Evolutionary conservation across 441 rosid genomes (phyloP).

Genomic region (Lepidium campestre): DNA sequence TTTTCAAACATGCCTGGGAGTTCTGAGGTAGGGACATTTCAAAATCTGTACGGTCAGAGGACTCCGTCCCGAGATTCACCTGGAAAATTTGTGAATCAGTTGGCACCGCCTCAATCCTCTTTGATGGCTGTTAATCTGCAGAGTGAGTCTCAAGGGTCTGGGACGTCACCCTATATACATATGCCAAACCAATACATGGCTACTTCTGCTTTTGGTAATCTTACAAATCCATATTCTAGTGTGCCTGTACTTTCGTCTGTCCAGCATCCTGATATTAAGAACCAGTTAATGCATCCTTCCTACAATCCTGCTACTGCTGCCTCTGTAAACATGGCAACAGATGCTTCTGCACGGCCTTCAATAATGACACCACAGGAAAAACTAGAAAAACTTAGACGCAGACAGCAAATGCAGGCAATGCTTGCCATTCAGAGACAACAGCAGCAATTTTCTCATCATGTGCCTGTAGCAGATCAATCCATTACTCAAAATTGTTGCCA

Average conservation of each 20-base stretch:
- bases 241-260: conserved; percentile 47
- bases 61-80: conserved; percentile 36
- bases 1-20: conserved; percentile 37
- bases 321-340: conserved; percentile 36
- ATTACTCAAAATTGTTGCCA: conserved; percentile 34
- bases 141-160: conserved; percentile 49
- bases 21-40: conserved; percentile 35
- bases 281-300: conserved; percentile 47
- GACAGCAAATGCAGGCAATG: conserved; percentile 97
- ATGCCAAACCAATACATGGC: conserved; percentile 42
- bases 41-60: conserved; percentile 40
- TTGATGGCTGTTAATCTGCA: conserved; percentile 42
- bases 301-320: conserved; percentile 40
- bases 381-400: conserved; percentile 79
- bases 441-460: conserved; percentile 57
- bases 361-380: conserved; percentile 92
- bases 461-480: conserved; percentile 38
- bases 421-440: conserved; percentile 92
- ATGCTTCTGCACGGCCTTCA: conserved; percentile 42
- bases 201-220: conserved; percentile 46
- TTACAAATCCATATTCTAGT: conserved; percentile 50
- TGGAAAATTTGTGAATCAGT: conserved; percentile 43
- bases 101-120: conserved; percentile 38
- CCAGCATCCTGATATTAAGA: conserved; percentile 47
- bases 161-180: conserved; percentile 47